Conservation (phyloP, 2,329 filamentous ascomycete genomes). For the Ceratocystis papillata region DNA sequence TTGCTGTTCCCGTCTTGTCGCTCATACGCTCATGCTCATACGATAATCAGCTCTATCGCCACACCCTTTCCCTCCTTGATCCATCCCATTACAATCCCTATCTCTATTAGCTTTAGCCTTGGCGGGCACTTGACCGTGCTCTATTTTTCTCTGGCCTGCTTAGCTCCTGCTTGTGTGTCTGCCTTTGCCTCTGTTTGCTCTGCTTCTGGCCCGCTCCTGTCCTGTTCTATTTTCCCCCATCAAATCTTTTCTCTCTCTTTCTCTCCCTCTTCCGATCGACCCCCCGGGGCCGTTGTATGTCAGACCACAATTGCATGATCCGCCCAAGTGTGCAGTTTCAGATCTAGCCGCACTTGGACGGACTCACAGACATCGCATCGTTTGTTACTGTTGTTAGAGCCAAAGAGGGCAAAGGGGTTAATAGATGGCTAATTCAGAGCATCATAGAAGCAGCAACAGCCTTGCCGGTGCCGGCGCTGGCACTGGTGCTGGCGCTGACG, state of each 20-base stretch:
- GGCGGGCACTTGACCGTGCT: slow-evolving; percentile 13
- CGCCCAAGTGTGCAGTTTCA: slow-evolving; percentile 14
- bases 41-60: slow-evolving; percentile 13
- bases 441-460: not conserved
- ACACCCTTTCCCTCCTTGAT: not conserved
- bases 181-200: too few relatives aligned
- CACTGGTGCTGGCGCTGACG: not conserved
- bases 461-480: not conserved
- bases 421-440: slow-evolving; percentile 17
- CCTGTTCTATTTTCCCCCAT: too few relatives aligned
- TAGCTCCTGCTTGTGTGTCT: too few relatives aligned
- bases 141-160: not conserved
- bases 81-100: not conserved
- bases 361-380: slow-evolving; percentile 1
- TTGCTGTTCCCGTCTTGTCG: not conserved
- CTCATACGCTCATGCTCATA: slow-evolving; percentile 13
- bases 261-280: slow-evolving; percentile 23
- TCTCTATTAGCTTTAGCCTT: not conserved
- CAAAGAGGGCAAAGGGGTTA: not conserved
- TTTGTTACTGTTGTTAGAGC: not conserved
- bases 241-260: slow-evolving; percentile 20
- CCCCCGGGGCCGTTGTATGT: slow-evolving; percentile 22
- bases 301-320: slow-evolving; percentile 25
- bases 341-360: slow-evolving; percentile 8
- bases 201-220: too few relatives aligned